Base-by-base conservation (phyloP, 164 flowering plant genomes). In the Magnolia changhungtana region DNA sequence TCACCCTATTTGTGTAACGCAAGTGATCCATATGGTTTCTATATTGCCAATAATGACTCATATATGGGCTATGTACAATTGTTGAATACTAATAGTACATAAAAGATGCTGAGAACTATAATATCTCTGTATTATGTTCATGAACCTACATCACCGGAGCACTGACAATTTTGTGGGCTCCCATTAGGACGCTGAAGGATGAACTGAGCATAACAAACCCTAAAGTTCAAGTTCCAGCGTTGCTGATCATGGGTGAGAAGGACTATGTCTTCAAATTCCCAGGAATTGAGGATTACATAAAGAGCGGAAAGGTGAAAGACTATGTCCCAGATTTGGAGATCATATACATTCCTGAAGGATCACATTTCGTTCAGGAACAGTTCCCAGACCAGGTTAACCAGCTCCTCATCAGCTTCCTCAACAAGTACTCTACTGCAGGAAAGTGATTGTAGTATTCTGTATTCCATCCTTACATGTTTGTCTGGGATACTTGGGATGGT, bases 291-390 rank as follows among this genome's bases (percentile, higher is more conserved):
- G 90, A 85, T 10, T 85, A 83, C 77, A 74, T 85, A 63, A 80
- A 16, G 55, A 84, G 80, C 16, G 88, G 79, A 20, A 74, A 63
- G 74, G 69, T 84, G 61, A 88, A 86, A 45, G 79, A 88, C 2
- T 75, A 67, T 75, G 85, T 84, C 6, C 85, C 89, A 27, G 81
- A 87, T 76, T 74, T 85, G 82, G 90, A 89, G 63, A 81, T 82
- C 45, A 59, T 55, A 21, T 80, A 58, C 67, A 8, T 85, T 63
- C 81, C 87, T 0, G 87, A 84, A 71, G 92, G 90, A 75, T 71
- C 71, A 27, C 90, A 88, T 78, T 86, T 87, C 18, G 75, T 86
- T 71, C 91, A 85, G 21, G 91, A 88, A 77, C 89, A 88, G 75
- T 73, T 83, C 37, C 89, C 89, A 0, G 87, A 88, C 21, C 67